phyloP scores from a whole-genome alignment of 352 stramenopile genomes.

The Phytophthora nicotianae region DNA sequence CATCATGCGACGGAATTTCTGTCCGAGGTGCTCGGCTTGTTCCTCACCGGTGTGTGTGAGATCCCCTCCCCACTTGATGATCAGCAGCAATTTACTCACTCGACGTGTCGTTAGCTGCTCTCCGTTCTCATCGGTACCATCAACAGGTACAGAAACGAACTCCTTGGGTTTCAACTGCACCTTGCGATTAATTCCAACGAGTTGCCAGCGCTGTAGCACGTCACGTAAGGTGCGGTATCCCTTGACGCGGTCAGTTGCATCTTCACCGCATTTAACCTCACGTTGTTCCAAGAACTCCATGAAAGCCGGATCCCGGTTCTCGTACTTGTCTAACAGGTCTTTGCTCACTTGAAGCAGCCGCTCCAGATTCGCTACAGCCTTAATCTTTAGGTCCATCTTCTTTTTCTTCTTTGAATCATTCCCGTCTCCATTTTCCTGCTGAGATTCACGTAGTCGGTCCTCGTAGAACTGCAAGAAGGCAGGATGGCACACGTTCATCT shows the following conservation, averaged over 20 bases:
- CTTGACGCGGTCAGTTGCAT: conserved; percentile 78
- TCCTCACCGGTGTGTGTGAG: conserved; percentile 97
- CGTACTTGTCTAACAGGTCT: conserved; percentile 70
- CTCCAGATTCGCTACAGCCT: conserved; percentile 81
- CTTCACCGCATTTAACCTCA: conserved; percentile 59
- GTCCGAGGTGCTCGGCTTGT: conserved; percentile 95
- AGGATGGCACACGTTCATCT: conserved; percentile 93
- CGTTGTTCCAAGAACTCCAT: conserved; percentile 71
- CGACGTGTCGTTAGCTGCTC: conserved; percentile 31
- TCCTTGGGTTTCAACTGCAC: conserved; percentile 93
- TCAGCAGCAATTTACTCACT: conserved; percentile 95
- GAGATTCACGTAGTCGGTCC: conserved; percentile 44
- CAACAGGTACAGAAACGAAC: conserved; percentile 34
- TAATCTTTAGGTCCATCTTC: conserved; percentile 89
- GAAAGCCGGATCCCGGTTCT: conserved; percentile 63
- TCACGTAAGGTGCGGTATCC: conserved; percentile 91
- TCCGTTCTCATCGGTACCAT: conserved; percentile 36
- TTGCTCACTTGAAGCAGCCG: conserved; percentile 81
- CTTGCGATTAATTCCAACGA: conserved; percentile 98
- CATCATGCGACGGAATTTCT: conserved; percentile 89
- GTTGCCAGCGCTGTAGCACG: conserved; percentile 96
- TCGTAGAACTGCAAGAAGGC: conserved; percentile 90
- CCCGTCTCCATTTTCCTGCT: conserved; percentile 34
- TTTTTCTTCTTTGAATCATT: conserved; percentile 50
- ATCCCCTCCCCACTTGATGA: conserved; percentile 99